phyloP scores from a whole-genome alignment of 208 protist species.

The Porcisia deanei region DNA sequence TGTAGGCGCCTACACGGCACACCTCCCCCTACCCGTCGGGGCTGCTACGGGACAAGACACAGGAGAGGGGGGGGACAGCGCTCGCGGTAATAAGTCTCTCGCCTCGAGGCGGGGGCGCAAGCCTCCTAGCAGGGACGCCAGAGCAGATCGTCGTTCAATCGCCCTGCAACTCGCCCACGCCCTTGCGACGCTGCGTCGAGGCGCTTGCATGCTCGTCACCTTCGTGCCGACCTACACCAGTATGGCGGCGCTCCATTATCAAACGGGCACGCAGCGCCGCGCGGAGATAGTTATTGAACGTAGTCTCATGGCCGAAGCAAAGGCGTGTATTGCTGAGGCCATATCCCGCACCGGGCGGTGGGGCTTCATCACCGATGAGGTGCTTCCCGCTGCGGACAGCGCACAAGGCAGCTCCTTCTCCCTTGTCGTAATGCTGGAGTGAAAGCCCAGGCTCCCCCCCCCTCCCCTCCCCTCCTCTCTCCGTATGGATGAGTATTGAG shows the following conservation, averaged over 20 bases:
- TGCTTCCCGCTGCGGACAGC: slow-evolving; percentile 66
- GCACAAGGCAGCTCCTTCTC: slow-evolving; percentile 60
- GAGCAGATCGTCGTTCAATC: slow-evolving; percentile 20
- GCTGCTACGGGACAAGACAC: neutral
- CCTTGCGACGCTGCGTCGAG: slow-evolving; percentile 39
- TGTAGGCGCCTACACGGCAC: slow-evolving; percentile 62
- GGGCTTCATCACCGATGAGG: slow-evolving; percentile 70
- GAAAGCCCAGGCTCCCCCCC: neutral
- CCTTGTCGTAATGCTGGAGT: slow-evolving; percentile 58
- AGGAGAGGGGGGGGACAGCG: neutral
- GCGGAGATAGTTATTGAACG: slow-evolving; percentile 49
- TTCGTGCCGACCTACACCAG: slow-evolving; percentile 49
- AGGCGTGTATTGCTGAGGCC: slow-evolving; percentile 52
- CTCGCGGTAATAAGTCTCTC: neutral
- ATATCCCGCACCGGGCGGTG: slow-evolving; percentile 57
- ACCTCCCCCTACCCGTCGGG: slow-evolving; percentile 37
- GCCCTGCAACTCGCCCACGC: slow-evolving; percentile 46
- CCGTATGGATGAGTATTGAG: neutral
- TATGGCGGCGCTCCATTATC: slow-evolving; percentile 40
- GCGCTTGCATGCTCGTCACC: slow-evolving; percentile 52
- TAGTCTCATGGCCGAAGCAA: slow-evolving; percentile 33
- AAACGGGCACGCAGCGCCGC: slow-evolving; percentile 38
- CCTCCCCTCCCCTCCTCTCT: neutral
- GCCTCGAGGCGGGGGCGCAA: neutral
- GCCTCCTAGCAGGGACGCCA: neutral